Evolutionary conservation across 208 protist genomes (phyloP).

Genomic region (Acanthamoeba healyi): DNA sequence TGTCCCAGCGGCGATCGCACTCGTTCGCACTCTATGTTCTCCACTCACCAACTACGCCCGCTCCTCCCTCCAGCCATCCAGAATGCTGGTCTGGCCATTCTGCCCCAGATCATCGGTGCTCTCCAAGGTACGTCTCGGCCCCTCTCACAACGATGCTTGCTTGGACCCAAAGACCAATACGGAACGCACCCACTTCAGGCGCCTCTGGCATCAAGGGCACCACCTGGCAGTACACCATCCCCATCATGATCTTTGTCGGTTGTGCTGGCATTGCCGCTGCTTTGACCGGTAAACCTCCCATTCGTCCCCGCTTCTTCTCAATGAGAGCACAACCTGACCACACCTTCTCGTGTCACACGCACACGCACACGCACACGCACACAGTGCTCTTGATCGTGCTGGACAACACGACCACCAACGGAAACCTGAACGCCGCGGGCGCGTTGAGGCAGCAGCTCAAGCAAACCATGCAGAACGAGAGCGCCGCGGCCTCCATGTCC

Average conservation of each 20-base stretch:
- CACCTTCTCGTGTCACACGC: too few relatives aligned
- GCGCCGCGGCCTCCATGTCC: neutral
- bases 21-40: neutral
- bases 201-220: conserved; percentile 10
- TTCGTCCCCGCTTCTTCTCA: neutral
- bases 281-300: neutral
- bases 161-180: too few relatives aligned
- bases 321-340: too few relatives aligned
- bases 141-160: too few relatives aligned
- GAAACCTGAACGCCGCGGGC: neutral
- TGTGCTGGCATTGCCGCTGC: neutral
- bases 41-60: neutral
- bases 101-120: conserved; percentile 28
- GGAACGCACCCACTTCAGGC: neutral
- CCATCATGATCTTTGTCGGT: conserved; percentile 48
- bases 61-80: conserved; percentile 67
- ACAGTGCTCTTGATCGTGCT: neutral
- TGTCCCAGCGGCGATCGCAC: too few relatives aligned
- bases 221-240: neutral
- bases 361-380: neutral
- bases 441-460: neutral
- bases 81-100: conserved; percentile 44
- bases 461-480: neutral
- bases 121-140: neutral
- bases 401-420: neutral